Evolutionary conservation across 495 filamentous ascomycete genomes (phyloP).

Genomic region (Hypoxylon lienhwacheense): DNA sequence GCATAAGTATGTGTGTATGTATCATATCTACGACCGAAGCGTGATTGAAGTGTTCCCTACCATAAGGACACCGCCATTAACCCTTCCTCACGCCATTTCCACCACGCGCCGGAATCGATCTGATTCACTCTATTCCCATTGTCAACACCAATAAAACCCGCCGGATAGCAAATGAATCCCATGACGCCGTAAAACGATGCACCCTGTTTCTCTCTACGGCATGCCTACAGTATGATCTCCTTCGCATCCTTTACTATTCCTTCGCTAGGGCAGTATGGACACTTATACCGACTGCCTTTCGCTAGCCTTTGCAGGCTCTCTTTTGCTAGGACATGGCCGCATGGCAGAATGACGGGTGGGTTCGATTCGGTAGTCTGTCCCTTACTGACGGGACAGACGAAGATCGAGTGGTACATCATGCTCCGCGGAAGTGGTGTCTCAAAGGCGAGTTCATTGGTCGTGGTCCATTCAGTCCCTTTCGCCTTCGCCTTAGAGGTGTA

Average conservation of each 20-base stretch:
- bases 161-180: not conserved
- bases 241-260: slow-evolving; percentile 73
- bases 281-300: slow-evolving; percentile 84
- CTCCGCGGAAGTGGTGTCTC: slow-evolving; percentile 84
- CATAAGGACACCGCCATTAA: too few species aligned
- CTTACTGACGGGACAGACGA: slow-evolving; percentile 95
- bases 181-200: not conserved
- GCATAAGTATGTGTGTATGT: too few species aligned
- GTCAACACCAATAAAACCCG: too few species aligned
- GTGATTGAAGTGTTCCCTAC: too few species aligned
- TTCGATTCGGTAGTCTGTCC: slow-evolving; percentile 92
- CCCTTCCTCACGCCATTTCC: too few species aligned
- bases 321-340: slow-evolving; percentile 88
- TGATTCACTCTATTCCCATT: too few species aligned
- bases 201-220: not conserved
- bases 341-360: slow-evolving; percentile 97
- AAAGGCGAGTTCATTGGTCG: slow-evolving; percentile 84
- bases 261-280: slow-evolving; percentile 93
- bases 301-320: slow-evolving; percentile 76
- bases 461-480: slow-evolving; percentile 93
- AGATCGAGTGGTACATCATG: slow-evolving; percentile 94
- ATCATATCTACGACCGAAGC: too few species aligned
- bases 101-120: too few species aligned
- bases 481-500: slow-evolving; percentile 78
- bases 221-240: slow-evolving; percentile 59